Conservation (phyloP, 2,329 filamentous ascomycete genomes). For the Drechslera avenae region DNA sequence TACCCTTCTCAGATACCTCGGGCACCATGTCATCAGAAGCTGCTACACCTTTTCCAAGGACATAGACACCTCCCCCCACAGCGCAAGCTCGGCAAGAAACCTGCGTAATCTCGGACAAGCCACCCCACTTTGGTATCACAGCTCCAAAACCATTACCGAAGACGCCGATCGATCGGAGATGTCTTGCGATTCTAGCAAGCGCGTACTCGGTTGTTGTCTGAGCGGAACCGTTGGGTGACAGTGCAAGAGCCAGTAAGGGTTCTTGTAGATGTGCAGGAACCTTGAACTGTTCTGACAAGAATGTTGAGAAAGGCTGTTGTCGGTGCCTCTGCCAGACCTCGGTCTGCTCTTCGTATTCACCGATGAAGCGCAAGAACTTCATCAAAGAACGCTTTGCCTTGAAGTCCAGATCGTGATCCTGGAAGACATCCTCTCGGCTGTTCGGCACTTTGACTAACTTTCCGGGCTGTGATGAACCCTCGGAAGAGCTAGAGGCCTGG, state of each 20-base stretch:
- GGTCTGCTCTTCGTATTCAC: conserved; percentile 68
- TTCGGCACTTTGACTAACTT: conserved; percentile 76
- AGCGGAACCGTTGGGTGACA: conserved; percentile 66
- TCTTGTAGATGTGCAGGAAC: conserved; percentile 69
- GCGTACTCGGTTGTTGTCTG: conserved; percentile 69
- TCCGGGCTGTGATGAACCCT: conserved; percentile 9
- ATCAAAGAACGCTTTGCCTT: conserved; percentile 85
- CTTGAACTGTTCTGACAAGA: conserved; percentile 61
- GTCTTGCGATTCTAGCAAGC: conserved; percentile 73
- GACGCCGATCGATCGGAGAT: conserved; percentile 83
- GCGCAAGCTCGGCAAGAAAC: conserved; percentile 88
- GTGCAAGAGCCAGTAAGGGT: conserved; percentile 70
- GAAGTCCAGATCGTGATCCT: conserved; percentile 73
- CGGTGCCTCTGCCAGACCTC: conserved; percentile 65
- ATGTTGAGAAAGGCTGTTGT: conserved; percentile 60
- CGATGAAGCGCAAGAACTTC: conserved; percentile 90
- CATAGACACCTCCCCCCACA: conserved; percentile 89
- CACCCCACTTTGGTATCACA: conserved; percentile 91
- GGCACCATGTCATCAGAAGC: conserved; percentile 5
- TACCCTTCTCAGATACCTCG: conserved; percentile 15
- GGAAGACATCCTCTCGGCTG: conserved; percentile 89
- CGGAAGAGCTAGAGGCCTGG: conserved; percentile 6
- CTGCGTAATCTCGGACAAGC: conserved; percentile 85
- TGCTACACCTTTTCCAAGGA: conserved; percentile 73
- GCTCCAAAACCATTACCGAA: conserved; percentile 90